Evolutionary conservation across 306 rosid species (phyloP).

Genomic region (Dalbergia cultrata): DNA sequence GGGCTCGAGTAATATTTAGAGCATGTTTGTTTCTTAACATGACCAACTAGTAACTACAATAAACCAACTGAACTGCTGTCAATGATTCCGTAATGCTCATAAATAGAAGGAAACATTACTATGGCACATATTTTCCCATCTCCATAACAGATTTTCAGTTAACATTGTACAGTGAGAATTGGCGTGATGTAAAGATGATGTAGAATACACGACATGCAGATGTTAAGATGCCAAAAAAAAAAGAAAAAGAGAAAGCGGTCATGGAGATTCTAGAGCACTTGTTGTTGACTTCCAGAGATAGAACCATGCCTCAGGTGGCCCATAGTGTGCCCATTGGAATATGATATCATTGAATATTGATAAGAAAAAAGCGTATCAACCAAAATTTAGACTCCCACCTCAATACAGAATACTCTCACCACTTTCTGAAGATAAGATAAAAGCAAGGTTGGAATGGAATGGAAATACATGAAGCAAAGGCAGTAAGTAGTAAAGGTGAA

Average conservation of each 20-base stretch:
- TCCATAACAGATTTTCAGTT: too few species aligned
- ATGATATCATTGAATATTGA: too few species aligned
- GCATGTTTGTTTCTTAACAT: too few species aligned
- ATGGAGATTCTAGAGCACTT: background rate
- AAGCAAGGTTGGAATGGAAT: background rate
- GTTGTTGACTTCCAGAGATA: background rate
- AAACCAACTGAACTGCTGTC: too few species aligned
- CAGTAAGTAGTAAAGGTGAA: too few species aligned
- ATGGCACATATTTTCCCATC: too few species aligned
- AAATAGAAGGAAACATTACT: background rate
- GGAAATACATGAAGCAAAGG: background rate
- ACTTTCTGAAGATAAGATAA: conserved; percentile 52
- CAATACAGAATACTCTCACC: background rate
- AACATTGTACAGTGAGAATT: background rate
- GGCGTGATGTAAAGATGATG: background rate
- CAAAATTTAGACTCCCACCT: too few species aligned
- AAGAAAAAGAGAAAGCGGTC: background rate
- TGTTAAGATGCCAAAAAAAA: background rate
- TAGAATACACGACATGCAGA: background rate
- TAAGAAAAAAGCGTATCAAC: too few species aligned
- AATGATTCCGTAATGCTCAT: background rate
- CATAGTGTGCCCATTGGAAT: too few species aligned
- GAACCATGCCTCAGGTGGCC: too few species aligned
- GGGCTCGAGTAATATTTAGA: too few species aligned
- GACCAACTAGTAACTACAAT: too few species aligned